phyloP scores from a whole-genome alignment of 495 filamentous ascomycete species.

The Parathielavia hyrcaniae region DNA sequence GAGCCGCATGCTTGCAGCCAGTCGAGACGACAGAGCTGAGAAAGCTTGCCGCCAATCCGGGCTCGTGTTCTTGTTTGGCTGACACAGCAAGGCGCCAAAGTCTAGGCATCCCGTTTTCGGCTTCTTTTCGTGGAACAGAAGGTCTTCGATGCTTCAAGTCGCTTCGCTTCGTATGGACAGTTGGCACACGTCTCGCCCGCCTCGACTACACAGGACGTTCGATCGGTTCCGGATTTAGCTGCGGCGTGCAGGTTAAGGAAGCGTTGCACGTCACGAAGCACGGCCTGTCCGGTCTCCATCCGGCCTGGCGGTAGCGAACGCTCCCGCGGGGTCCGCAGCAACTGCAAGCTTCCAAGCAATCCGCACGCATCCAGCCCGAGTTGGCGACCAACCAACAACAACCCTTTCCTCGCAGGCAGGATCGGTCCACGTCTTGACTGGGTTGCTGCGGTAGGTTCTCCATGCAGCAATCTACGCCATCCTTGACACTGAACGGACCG shows the following conservation, averaged over 20 bases:
- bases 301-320: conserved; percentile 5
- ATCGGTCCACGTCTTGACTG: neutral
- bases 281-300: conserved; percentile 2
- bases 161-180: neutral
- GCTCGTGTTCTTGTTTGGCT: conserved; percentile 4
- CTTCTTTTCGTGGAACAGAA: conserved; percentile 1
- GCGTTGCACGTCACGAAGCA: conserved; percentile 3
- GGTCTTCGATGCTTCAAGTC: neutral
- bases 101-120: conserved; percentile 8
- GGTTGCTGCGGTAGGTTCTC: neutral
- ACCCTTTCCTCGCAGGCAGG: neutral
- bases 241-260: conserved; percentile 8
- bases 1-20: conserved; percentile 19
- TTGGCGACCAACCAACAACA: conserved; percentile 10
- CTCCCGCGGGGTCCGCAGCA: conserved; percentile 10
- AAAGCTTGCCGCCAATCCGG: conserved; percentile 5
- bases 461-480: conserved; percentile 6
- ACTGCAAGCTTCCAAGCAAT: no score
- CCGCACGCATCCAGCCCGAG: conserved; percentile 4
- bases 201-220: neutral
- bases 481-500: conserved; percentile 6
- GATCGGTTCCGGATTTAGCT: conserved; percentile 15
- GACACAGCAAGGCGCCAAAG: conserved; percentile 14
- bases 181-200: conserved; percentile 1
- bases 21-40: conserved; percentile 1